These are phyloP conservation scores for Carnegiea gigantea DNA, from an alignment of 179 eudicot genomes.

Conservation along the genomic window DNA sequence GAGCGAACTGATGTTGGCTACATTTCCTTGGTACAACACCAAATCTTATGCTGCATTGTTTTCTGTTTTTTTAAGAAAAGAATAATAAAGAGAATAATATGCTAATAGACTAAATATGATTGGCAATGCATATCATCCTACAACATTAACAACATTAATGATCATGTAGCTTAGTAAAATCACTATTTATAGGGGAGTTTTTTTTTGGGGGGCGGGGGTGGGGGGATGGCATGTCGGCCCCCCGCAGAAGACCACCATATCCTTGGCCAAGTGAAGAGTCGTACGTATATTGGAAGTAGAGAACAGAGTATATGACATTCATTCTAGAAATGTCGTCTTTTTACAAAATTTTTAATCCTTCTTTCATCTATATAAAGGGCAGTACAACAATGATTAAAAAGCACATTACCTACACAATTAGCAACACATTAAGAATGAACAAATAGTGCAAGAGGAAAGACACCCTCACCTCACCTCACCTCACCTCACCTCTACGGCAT, in stretches of 20 bases:
- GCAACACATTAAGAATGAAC: conserved; percentile 1
- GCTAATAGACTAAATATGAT: too few species aligned
- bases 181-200: too few species aligned
- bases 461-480: not conserved
- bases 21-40: too few species aligned
- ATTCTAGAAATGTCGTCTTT: not conserved
- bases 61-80: too few species aligned
- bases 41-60: too few species aligned
- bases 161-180: too few species aligned
- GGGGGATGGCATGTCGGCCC: too few species aligned
- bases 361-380: not conserved
- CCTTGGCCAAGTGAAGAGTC: not conserved
- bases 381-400: conserved; percentile 1
- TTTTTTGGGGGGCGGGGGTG: too few species aligned
- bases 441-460: not conserved
- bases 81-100: too few species aligned
- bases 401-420: not conserved
- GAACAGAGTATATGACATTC: not conserved
- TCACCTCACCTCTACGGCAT: not conserved
- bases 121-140: too few species aligned
- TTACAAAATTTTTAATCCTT: not conserved
- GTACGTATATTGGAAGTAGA: not conserved
- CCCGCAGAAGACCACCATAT: not conserved
- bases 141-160: too few species aligned
- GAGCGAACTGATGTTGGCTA: too few species aligned